A percentile compares a stretch with the other conserved stretches of the same genome.
These are phyloP conservation scores for Termitomyces sp. DNA, from an alignment of 768 basidiomycete species.

Conservation along the genomic window DNA sequence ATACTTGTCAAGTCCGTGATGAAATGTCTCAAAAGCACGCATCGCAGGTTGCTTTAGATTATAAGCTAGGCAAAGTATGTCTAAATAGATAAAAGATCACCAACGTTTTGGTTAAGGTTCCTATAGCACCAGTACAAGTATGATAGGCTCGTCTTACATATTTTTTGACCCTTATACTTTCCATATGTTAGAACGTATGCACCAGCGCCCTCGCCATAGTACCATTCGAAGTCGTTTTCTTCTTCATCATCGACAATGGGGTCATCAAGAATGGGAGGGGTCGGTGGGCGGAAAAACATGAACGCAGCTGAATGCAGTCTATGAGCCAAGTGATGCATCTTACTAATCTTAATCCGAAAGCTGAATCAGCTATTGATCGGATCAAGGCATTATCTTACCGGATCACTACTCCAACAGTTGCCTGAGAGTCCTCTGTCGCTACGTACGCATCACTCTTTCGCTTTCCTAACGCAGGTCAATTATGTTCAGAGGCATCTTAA, in stretches of 20 bases:
- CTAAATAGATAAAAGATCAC: background rate
- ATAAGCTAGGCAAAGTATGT: background rate
- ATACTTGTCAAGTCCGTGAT: background rate
- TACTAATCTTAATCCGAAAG: no score
- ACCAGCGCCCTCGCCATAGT: background rate
- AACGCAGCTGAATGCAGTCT: no score
- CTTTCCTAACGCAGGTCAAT: no score
- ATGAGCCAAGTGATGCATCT: no score
- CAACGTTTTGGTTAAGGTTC: background rate
- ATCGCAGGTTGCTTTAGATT: background rate
- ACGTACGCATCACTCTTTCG: no score
- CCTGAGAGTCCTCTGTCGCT: no score
- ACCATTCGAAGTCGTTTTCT: background rate
- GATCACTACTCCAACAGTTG: no score
- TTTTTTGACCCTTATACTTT: background rate
- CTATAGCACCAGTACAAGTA: constrained; percentile 9
- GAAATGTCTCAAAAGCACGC: background rate
- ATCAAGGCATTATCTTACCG: no score
- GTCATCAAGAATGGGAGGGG: background rate
- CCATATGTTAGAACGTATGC: constrained; percentile 5
- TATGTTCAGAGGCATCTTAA: no score
- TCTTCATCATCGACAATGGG: background rate
- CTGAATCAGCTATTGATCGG: no score
- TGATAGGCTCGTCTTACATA: constrained; percentile 5
- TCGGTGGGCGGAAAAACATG: no score